These are phyloP conservation scores for Aspergillus taichungensis DNA, from an alignment of 495 filamentous ascomycete genomes.

Conservation along the genomic window DNA sequence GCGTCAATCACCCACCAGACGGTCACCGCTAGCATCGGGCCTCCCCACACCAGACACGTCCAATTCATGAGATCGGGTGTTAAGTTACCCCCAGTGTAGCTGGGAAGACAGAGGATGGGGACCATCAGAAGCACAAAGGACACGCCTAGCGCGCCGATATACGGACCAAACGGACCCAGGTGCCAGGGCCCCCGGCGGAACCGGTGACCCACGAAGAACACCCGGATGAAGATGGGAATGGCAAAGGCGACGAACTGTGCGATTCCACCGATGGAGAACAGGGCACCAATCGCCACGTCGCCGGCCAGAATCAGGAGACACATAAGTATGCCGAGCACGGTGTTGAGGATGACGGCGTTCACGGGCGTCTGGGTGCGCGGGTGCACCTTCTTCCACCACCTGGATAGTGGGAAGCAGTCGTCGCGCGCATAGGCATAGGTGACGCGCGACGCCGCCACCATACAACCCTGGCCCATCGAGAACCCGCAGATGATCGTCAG, in stretches of 20 bases:
- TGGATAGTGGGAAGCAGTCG: slow-evolving; percentile 63
- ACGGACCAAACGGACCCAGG: slow-evolving; percentile 52
- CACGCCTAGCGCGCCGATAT: slow-evolving; percentile 53
- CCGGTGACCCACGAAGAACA: slow-evolving; percentile 62
- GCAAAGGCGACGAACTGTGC: slow-evolving; percentile 68
- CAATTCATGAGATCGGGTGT: slow-evolving; percentile 60
- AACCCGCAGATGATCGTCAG: slow-evolving; percentile 71
- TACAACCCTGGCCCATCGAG: slow-evolving; percentile 76
- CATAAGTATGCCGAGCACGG: slow-evolving; percentile 52
- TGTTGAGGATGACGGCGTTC: slow-evolving; percentile 71
- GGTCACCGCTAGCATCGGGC: slow-evolving; percentile 50
- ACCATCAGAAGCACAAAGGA: slow-evolving; percentile 63
- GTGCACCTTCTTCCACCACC: slow-evolving; percentile 60
- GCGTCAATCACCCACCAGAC: slow-evolving; percentile 68
- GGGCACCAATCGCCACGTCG: slow-evolving; percentile 54
- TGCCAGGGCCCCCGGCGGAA: slow-evolving; percentile 71
- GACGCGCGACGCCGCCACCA: slow-evolving; percentile 71
- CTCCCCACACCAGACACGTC: slow-evolving; percentile 70
- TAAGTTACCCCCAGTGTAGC: slow-evolving; percentile 47
- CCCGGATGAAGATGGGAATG: slow-evolving; percentile 64
- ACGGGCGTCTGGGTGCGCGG: slow-evolving; percentile 59
- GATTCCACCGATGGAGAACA: slow-evolving; percentile 71
- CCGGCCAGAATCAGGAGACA: slow-evolving; percentile 65
- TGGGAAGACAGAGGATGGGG: slow-evolving; percentile 65
- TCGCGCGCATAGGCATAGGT: slow-evolving; percentile 76